Evolutionary conservation across 176 grass and related monocot species (phyloP).

Genomic region (Paspalum notatum): DNA sequence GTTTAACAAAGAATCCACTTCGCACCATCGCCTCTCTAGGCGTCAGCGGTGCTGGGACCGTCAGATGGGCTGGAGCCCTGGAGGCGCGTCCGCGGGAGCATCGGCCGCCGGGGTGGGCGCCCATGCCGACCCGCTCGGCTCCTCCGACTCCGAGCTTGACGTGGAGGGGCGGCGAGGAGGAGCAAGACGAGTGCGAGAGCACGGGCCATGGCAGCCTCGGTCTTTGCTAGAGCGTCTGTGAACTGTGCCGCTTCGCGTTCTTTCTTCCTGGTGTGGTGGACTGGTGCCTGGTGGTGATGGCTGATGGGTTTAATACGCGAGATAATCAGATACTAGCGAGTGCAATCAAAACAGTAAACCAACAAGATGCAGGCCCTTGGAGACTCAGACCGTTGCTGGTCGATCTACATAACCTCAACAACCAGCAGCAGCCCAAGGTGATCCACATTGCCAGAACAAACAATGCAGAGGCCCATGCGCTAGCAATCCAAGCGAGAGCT

Average conservation of each 20-base stretch:
- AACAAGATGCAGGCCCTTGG: no score
- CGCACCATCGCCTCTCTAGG: not conserved
- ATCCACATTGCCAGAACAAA: no score
- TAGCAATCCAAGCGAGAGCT: no score
- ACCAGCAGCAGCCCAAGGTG: no score
- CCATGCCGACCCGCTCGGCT: not conserved
- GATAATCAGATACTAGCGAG: no score
- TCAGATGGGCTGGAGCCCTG: not conserved
- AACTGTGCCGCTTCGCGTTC: not conserved
- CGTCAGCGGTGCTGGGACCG: not conserved
- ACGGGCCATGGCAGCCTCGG: not conserved
- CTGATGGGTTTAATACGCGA: no score
- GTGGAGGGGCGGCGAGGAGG: constrained; percentile 21
- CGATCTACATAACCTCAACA: no score
- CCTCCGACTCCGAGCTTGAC: not conserved
- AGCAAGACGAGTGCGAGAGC: constrained; percentile 22
- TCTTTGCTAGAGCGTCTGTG: not conserved
- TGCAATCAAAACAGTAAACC: no score
- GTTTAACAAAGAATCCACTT: not conserved
- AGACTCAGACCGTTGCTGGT: no score
- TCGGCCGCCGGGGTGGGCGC: not conserved
- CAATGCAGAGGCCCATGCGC: no score
- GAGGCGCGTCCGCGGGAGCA: not conserved
- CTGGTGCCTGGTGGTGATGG: no score
- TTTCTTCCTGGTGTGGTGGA: not conserved